Base-by-base conservation (phyloP, 108 stramenopile species). In the Discostella stelligeroides region DNA sequence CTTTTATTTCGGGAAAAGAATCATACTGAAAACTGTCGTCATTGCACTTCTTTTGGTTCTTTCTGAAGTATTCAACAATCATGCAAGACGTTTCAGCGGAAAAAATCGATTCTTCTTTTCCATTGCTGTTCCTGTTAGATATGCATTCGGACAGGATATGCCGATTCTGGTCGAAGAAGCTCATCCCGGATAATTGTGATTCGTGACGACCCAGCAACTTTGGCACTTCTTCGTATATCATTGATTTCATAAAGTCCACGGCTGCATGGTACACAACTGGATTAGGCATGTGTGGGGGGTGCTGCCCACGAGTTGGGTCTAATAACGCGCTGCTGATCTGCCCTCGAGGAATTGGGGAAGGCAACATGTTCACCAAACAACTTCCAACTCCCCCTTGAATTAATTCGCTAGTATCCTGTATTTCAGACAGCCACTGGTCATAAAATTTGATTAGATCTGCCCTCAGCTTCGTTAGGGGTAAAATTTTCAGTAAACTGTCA, bases 291-390 rank as follows among this genome's bases (percentile, higher is more conserved):
- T 45, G 56, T 50, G 81, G 70, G 11, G 83, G 69, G 54, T 83
- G 75, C 13, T 63, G 58, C 11, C 82, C 73, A 41, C 77, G 8
- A 1, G 34, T 17, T 20, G 57, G 34, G 29, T 41, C 34, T 2
- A 9, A 49, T n/a, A 41, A 47, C 30, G 70, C 57, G 5, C 23
- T 54, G 28, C 41, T 38, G 7, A 11, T 27, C 34, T 29, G 21
- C 4, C 39, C 49, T 11, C 17, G 43, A n/a, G 38, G 53, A 53
- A 85, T 63, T 28, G 90, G 88, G 46, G 69, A 29, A 10, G 88
- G 90, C 11, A 92, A 59, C 51, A 73, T 55, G 54, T 89, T 86
- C 17, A 89, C 88, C 1, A 86, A 48, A 57, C 87, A 70, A 53
- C 87, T 72, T 10, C 81, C 82, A 0, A 78, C 82, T 27, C 84